Evolutionary conservation across 1,284 basidiomycete species (phyloP).

Genomic region (Inonotus hispidus): DNA sequence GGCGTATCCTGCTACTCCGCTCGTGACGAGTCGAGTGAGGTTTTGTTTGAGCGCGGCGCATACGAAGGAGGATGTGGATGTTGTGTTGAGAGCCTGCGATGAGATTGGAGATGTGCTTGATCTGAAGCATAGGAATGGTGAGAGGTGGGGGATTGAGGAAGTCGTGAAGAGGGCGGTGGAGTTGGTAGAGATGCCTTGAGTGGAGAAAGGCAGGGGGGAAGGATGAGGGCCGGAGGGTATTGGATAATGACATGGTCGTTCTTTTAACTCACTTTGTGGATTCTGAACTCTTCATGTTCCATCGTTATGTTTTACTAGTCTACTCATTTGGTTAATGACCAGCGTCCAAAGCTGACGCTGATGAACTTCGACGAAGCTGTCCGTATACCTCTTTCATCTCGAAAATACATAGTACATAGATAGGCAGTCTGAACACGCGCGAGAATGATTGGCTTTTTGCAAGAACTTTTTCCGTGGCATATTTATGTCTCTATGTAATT

Average conservation of each 20-base stretch:
- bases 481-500: background rate
- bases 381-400: background rate
- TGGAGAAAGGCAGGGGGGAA: background rate
- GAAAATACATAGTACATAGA: too few relatives aligned
- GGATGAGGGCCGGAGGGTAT: too few relatives aligned
- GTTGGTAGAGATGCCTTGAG: conserved; percentile 48
- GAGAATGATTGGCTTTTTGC: background rate
- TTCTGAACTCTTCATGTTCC: background rate
- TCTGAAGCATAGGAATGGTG: conserved; percentile 73
- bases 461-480: background rate
- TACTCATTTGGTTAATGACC: background rate
- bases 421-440: background rate
- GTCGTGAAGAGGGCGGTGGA: conserved; percentile 75
- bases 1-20: conserved; percentile 88
- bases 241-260: background rate
- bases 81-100: conserved; percentile 82
- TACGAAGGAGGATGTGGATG: conserved; percentile 96
- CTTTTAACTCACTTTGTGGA: background rate
- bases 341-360: background rate
- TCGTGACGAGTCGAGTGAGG: conserved; percentile 85
- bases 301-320: conserved; percentile 4
- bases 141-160: conserved; percentile 81
- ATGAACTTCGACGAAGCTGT: background rate
- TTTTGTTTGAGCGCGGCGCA: conserved; percentile 95
- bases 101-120: conserved; percentile 88